phyloP scores from a whole-genome alignment of 140 eudicot genomes.

The Ambrosia hybrid region DNA sequence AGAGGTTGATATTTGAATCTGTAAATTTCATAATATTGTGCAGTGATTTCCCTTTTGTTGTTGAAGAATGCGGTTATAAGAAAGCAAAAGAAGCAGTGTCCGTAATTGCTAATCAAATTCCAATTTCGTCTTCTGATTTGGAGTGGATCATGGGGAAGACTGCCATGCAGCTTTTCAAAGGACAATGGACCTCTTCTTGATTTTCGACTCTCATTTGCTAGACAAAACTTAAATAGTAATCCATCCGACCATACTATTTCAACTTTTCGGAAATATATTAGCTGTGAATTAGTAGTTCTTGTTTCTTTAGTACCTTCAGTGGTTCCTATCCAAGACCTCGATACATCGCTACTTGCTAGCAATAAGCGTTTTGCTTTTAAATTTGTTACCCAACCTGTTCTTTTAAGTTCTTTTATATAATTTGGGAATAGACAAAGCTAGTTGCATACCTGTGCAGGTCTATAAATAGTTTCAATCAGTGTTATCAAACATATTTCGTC shows the following conservation, averaged over 20 bases:
- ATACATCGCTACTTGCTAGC: background rate
- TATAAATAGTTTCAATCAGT: no score
- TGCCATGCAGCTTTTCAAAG: conserved; percentile 48
- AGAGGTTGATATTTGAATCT: background rate
- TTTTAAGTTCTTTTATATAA: background rate
- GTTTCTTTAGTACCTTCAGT: no score
- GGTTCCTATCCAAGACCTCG: background rate
- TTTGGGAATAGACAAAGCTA: background rate
- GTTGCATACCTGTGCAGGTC: no score
- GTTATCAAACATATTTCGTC: no score
- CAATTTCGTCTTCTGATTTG: conserved; percentile 56
- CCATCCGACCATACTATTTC: background rate
- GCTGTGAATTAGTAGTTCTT: no score
- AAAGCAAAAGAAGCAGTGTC: conserved; percentile 66
- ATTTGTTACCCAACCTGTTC: no score
- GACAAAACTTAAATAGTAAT: background rate
- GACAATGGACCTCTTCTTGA: conserved; percentile 41
- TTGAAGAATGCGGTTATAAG: conserved; percentile 79
- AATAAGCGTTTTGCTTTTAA: background rate
- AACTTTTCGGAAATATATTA: no score
- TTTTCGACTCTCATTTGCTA: background rate
- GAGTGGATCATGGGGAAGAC: conserved; percentile 93
- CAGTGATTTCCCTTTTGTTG: conserved; percentile 95
- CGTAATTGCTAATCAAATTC: conserved; percentile 46
- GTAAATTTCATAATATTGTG: conserved; percentile 11